phyloP scores from a whole-genome alignment of 148 eudicot genomes.

The Silene latifolia region DNA sequence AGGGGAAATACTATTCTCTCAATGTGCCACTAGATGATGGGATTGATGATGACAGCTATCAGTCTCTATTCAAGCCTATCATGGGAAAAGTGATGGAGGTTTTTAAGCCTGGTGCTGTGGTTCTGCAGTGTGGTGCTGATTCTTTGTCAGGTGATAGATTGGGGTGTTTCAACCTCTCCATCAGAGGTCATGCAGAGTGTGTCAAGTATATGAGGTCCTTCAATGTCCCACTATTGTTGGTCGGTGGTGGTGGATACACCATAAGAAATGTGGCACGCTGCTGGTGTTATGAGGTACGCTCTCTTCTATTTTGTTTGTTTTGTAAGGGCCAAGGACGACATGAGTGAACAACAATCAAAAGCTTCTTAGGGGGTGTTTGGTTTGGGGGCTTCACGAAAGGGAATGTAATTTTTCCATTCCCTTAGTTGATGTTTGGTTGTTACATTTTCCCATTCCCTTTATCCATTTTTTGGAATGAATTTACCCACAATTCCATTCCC shows the following conservation, averaged over 20 bases:
- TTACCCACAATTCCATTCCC: too few species aligned
- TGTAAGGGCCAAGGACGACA: not conserved
- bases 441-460: too few species aligned
- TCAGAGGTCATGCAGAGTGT: slow-evolving; percentile 83
- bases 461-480: too few species aligned
- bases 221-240: slow-evolving; percentile 62
- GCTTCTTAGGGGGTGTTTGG: not conserved
- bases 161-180: slow-evolving; percentile 78
- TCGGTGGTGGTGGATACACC: slow-evolving; percentile 86
- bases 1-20: slow-evolving; percentile 60
- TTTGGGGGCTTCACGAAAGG: too few species aligned
- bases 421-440: too few species aligned
- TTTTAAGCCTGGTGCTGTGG: slow-evolving; percentile 70
- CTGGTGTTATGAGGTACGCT: slow-evolving; percentile 77
- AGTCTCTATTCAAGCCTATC: slow-evolving; percentile 59
- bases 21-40: slow-evolving; percentile 73
- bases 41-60: slow-evolving; percentile 62
- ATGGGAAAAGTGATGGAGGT: slow-evolving; percentile 84
- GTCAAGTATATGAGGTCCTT: slow-evolving; percentile 75
- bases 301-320: not conserved
- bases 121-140: slow-evolving; percentile 82
- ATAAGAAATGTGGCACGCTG: slow-evolving; percentile 83
- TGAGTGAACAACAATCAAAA: not conserved
- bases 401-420: too few species aligned
- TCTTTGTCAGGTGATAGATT: slow-evolving; percentile 74